Conservation (phyloP, 352 stramenopile genomes). For the Globisporangium sylvaticum region DNA sequence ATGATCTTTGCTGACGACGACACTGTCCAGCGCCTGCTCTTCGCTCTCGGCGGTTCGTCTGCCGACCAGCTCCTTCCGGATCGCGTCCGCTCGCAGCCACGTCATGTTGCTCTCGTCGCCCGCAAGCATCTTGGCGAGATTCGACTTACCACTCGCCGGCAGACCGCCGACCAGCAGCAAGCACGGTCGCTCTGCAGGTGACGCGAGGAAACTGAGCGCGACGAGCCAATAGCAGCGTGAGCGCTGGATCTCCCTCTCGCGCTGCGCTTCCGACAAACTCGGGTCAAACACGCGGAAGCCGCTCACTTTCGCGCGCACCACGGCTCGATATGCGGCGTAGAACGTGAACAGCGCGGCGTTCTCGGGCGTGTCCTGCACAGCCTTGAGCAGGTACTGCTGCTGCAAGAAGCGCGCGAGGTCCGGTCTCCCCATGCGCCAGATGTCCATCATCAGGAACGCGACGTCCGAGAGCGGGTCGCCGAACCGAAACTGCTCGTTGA, state of each 20-base stretch:
- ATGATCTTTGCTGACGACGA: background rate
- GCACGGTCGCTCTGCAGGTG: slow-evolving; percentile 36
- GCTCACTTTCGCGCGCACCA: slow-evolving; percentile 67
- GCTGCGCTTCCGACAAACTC: slow-evolving; percentile 32
- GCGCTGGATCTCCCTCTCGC: slow-evolving; percentile 34
- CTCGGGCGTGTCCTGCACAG: slow-evolving; percentile 42
- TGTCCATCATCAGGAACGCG: slow-evolving; percentile 68
- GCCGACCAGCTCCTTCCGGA: slow-evolving; percentile 55
- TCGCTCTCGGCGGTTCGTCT: background rate
- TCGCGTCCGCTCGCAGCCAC: slow-evolving; percentile 61
- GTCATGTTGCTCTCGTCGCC: slow-evolving; percentile 33
- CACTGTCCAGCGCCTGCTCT: background rate
- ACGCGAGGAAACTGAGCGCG: slow-evolving; percentile 47
- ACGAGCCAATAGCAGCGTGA: slow-evolving; percentile 65
- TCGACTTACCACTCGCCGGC: slow-evolving; percentile 65
- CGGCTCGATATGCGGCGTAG: slow-evolving; percentile 62
- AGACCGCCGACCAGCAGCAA: slow-evolving; percentile 56
- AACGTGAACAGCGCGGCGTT: slow-evolving; percentile 49
- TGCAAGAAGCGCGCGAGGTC: slow-evolving; percentile 51
- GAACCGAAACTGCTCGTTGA: slow-evolving; percentile 78
- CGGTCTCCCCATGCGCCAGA: slow-evolving; percentile 52
- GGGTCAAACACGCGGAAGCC: slow-evolving; percentile 61
- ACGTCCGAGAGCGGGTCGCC: slow-evolving; percentile 60
- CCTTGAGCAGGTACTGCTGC: slow-evolving; percentile 49
- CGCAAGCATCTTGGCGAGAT: slow-evolving; percentile 45